A percentile compares a stretch with the other conserved stretches of the same genome.
Conservation (phyloP, 345 rosid genomes). For the Moricandia arvensis region DNA sequence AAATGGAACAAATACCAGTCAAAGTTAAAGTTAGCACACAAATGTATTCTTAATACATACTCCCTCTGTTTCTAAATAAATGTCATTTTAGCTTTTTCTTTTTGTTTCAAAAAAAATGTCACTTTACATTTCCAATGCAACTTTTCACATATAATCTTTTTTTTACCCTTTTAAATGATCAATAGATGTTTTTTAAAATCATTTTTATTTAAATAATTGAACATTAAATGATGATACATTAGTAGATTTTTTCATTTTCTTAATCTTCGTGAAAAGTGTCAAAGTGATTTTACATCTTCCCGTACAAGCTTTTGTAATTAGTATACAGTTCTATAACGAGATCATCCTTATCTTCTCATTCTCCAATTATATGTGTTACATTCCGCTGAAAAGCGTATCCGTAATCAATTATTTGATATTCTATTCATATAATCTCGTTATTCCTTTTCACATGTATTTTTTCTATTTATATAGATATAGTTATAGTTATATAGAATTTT, state of each 20-base stretch:
- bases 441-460: not conserved
- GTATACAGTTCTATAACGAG: not conserved
- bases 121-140: no score
- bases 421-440: not conserved
- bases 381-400: slow-evolving; percentile 19
- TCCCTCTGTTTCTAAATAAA: no score
- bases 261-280: no score
- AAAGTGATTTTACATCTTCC: slow-evolving; percentile 14
- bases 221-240: no score
- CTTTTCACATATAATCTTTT: no score
- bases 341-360: slow-evolving; percentile 26
- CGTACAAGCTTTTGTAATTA: slow-evolving; percentile 7
- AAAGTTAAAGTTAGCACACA: slow-evolving; percentile 17
- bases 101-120: no score
- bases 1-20: slow-evolving; percentile 14
- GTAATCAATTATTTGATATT: slow-evolving; percentile 29
- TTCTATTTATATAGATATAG: not conserved
- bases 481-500: not conserved
- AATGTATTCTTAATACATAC: not conserved
- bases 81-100: no score
- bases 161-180: no score
- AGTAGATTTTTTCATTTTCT: no score
- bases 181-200: no score
- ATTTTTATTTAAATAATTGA: no score
- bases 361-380: slow-evolving; percentile 19